Percentiles rank a stretch among this genome's conserved stretches.
Evolutionary conservation across 352 stramenopile species (phyloP).

Genomic region (Phytophthora ohioensis): DNA sequence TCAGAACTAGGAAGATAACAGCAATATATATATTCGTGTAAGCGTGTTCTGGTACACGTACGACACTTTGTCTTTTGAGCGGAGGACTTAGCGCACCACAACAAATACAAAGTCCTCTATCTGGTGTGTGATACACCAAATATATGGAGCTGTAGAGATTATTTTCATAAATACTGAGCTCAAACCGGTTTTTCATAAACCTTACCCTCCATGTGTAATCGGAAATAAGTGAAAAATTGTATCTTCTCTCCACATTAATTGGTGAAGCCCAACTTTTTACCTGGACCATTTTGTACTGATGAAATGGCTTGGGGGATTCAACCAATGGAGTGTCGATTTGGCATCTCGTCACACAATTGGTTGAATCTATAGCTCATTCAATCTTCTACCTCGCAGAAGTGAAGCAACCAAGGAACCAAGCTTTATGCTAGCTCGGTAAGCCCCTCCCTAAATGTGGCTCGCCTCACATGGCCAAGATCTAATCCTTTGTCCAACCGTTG

Average conservation of each 20-base stretch:
- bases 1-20: neutral
- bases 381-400: constrained; percentile 15
- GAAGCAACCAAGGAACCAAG: constrained; percentile 12
- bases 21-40: neutral
- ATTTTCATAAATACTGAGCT: neutral
- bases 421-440: constrained; percentile 26
- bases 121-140: neutral
- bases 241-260: neutral
- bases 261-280: neutral
- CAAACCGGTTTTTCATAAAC: neutral
- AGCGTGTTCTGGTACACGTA: neutral
- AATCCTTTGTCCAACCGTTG: neutral
- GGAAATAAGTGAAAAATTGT: neutral
- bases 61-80: neutral
- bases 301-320: neutral
- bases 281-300: too few species aligned
- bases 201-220: neutral
- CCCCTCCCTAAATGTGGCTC: neutral
- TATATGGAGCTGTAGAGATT: neutral
- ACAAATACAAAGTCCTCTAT: neutral
- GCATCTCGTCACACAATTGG: constrained; percentile 1
- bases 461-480: neutral
- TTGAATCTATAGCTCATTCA: constrained; percentile 18
- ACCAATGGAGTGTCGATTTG: constrained; percentile 19
- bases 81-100: neutral